Evolutionary conservation across 495 filamentous ascomycete species (phyloP), one percentile per base, ranked within the genome.

Genomic region (Aspergillus cristatus): DNA sequence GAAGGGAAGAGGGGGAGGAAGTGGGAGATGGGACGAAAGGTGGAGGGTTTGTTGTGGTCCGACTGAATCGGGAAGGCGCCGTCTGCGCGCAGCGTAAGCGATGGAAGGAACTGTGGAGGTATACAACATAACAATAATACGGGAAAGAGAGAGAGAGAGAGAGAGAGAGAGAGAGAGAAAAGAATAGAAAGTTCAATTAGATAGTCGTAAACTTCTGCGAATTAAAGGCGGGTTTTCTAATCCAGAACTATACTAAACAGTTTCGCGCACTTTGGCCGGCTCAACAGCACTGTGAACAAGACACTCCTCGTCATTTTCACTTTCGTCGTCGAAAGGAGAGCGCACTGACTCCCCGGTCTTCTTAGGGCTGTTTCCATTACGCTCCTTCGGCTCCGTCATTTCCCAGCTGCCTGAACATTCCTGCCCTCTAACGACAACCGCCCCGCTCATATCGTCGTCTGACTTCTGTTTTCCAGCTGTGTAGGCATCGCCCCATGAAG

Each of bases 361-460:
- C 17, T 26, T 24, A 24, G 41, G 31, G 32, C 15, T 20, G 16
- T 39, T 14, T 11, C 18, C 7, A 13, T 34, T 33, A 41, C 42
- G 13, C 39, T 48, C 25, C 12, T 34, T 50, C 10, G 49, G 55
- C 25, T 68, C 50, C 7, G 44, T 55, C 58, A 75, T 55, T 29
- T 76, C 72, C 72, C 72, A 76, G 42, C 69, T 73, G 10, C 69
- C 71, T 3, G 61, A 46, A 28, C 70, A 54, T 42, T 74, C 69
- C 34, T 74, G 58, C 6, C 63, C 61, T 8, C 54, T 56, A 3
- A 46, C 54, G 24, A 56, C 34, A 13, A 46, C 32, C 4, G 30
- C 46, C 8, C 56, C 57, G 34, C 43, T 40, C 2, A 37, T 13
- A 24, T 34, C 8, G 11, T 38, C 48, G 25, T 48, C 28, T 7